phyloP scores from a whole-genome alignment of 345 rosid species.

The Orychophragmus violaceus region DNA sequence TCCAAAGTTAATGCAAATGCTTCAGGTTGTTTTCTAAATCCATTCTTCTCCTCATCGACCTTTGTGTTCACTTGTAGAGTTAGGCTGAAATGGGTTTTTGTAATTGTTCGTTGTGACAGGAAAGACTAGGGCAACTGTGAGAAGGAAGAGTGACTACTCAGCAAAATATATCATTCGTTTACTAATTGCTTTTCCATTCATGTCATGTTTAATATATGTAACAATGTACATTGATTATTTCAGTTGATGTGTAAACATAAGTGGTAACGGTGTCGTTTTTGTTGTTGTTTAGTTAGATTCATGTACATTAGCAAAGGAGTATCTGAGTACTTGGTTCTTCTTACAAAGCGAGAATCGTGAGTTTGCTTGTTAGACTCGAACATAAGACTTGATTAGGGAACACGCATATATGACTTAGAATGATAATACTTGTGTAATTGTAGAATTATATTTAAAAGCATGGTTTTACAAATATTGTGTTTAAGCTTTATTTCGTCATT shows the following conservation, averaged over 20 bases:
- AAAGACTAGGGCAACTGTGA: conserved; percentile 70
- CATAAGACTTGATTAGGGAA: neutral
- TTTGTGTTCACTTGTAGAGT: conserved; percentile 5
- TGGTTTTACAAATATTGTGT: no score
- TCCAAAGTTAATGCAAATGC: conserved; percentile 97
- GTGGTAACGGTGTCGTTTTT: conserved; percentile 8
- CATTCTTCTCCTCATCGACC: neutral
- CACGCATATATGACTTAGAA: neutral
- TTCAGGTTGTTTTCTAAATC: conserved; percentile 52
- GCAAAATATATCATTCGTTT: neutral
- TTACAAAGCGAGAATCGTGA: neutral
- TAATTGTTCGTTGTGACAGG: conserved; percentile 45
- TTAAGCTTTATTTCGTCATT: no score
- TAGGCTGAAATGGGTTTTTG: conserved; percentile 8
- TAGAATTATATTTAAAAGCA: no score
- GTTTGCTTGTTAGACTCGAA: neutral
- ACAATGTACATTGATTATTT: conserved; percentile 32
- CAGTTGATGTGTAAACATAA: conserved; percentile 6
- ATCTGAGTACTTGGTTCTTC: neutral
- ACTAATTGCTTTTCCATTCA: neutral
- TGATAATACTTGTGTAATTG: no score
- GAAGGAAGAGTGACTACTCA: conserved; percentile 3
- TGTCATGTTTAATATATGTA: conserved; percentile 4
- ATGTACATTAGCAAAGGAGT: conserved; percentile 19
- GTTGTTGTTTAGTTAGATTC: conserved; percentile 26